A percentile compares a stretch with the other conserved stretches of the same genome.
Evolutionary conservation across 345 rosid species (phyloP).

Genomic region (Kernera saxatilis): DNA sequence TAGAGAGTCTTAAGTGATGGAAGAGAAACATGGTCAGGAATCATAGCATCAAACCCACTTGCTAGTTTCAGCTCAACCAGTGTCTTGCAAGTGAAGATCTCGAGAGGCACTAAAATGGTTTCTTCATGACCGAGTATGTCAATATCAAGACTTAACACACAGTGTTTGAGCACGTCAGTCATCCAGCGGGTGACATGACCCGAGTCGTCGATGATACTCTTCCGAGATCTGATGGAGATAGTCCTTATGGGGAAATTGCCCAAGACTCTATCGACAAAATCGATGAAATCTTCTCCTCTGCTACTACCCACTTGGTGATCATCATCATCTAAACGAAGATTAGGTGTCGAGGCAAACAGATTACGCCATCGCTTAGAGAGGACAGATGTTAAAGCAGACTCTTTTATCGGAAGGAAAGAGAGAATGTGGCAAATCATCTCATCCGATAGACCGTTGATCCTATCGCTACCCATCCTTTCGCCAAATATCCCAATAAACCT

Average conservation of each 20-base stretch:
- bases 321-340: neutral
- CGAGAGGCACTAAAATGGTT: neutral
- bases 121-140: neutral
- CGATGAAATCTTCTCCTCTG: neutral
- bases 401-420: neutral
- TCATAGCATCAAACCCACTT: neutral
- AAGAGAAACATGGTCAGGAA: neutral
- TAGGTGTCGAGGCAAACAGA: neutral
- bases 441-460: neutral
- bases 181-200: neutral
- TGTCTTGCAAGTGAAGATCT: neutral
- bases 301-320: neutral
- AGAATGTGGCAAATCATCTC: neutral
- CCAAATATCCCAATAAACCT: too few relatives aligned
- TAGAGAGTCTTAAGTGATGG: neutral
- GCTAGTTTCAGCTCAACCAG: neutral
- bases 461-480: neutral
- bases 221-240: neutral
- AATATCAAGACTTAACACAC: neutral
- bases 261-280: neutral
- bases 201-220: neutral
- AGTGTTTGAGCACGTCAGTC: neutral
- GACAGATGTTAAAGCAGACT: neutral
- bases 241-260: neutral
- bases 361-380: neutral